Conservation (phyloP, 2,329 filamentous ascomycete species). For the Beauveria medogensis region DNA sequence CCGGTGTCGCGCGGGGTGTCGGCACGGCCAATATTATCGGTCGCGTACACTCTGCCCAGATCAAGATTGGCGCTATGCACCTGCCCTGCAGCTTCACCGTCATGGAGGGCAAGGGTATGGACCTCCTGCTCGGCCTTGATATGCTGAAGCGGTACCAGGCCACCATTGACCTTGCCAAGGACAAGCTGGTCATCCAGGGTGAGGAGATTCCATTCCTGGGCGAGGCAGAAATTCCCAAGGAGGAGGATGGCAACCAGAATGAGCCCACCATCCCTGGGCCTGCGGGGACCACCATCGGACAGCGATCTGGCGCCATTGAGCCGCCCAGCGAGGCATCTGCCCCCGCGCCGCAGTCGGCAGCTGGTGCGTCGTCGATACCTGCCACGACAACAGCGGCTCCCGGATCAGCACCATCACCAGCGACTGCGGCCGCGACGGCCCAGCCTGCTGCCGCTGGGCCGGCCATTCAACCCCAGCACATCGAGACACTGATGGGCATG, state of each 20-base stretch:
- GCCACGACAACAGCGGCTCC: constrained; percentile 11
- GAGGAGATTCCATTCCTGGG: constrained; percentile 84
- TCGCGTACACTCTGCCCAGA: constrained; percentile 88
- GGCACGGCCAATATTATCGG: constrained; percentile 92
- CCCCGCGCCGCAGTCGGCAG: constrained; percentile 16
- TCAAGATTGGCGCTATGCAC: constrained; percentile 82
- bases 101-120: constrained; percentile 97
- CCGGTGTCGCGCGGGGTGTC: constrained; percentile 85
- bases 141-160: constrained; percentile 97
- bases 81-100: constrained; percentile 95
- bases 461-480: constrained; percentile 52
- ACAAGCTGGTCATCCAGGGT: constrained; percentile 80
- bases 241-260: constrained; percentile 64
- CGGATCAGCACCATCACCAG: constrained; percentile 15
- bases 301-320: constrained; percentile 67
- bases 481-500: constrained; percentile 68
- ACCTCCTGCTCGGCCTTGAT: constrained; percentile 84
- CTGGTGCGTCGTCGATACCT: constrained; percentile 10
- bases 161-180: constrained; percentile 76
- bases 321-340: constrained; percentile 19
- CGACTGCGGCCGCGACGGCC: constrained; percentile 18
- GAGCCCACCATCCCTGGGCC: constrained; percentile 82
- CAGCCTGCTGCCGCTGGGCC: constrained; percentile 19
- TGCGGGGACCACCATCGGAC: constrained; percentile 81
- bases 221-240: constrained; percentile 89